A percentile compares a stretch with the other conserved stretches of the same genome.
Evolutionary conservation across 2,329 filamentous ascomycete genomes (phyloP).

Genomic region (Fusarium sp.): DNA sequence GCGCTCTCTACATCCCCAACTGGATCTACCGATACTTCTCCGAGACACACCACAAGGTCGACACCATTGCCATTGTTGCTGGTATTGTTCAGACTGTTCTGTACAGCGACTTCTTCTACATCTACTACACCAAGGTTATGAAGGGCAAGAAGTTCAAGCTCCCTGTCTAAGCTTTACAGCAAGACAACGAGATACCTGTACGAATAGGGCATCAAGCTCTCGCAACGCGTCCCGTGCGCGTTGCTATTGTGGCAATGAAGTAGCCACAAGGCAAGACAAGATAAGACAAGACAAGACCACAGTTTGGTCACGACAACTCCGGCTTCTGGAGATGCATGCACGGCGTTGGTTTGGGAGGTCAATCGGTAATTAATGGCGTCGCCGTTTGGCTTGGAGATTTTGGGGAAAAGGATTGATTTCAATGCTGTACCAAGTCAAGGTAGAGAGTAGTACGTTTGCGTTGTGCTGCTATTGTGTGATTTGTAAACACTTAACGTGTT

Average conservation of each 20-base stretch:
- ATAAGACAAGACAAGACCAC: constrained; percentile 18
- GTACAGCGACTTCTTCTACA: constrained; percentile 99
- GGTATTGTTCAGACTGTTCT: constrained; percentile 93
- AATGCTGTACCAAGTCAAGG: constrained; percentile 41
- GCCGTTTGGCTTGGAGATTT: constrained; percentile 46
- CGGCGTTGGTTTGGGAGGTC: constrained; percentile 51
- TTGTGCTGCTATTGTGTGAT: constrained; percentile 19
- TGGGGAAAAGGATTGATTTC: constrained; percentile 33
- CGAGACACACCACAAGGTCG: constrained; percentile 78
- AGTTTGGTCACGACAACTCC: constrained; percentile 42
- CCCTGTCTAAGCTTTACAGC: constrained; percentile 71
- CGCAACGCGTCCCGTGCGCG: constrained; percentile 15
- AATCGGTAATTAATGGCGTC: constrained; percentile 49
- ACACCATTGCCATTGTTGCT: constrained; percentile 89
- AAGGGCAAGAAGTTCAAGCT: constrained; percentile 91
- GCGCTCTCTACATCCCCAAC: constrained; percentile 97
- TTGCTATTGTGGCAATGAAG: constrained; percentile 36
- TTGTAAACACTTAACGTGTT: not conserved
- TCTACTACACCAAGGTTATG: constrained; percentile 97
- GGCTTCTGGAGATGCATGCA: constrained; percentile 50
- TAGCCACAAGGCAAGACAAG: constrained; percentile 33
- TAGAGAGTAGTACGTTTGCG: constrained; percentile 45
- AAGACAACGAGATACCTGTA: constrained; percentile 22
- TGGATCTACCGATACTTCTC: constrained; percentile 93
- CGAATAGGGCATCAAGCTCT: constrained; percentile 27